Base-by-base conservation (phyloP, 1,284 basidiomycete genomes). In the Tylopilus sp. region DNA sequence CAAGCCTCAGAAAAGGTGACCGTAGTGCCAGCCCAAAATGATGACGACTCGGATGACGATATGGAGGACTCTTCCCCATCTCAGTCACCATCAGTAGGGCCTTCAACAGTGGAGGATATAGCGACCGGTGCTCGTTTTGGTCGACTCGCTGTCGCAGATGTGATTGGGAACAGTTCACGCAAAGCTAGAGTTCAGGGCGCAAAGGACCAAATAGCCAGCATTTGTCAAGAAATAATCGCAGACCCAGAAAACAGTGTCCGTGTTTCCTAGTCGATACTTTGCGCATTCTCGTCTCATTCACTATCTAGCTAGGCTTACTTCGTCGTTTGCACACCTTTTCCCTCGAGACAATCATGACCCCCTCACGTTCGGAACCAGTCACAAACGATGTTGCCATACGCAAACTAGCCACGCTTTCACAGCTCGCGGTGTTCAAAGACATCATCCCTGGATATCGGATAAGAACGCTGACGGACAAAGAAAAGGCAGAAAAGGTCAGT, bases 371-470 rank as follows among this genome's bases (percentile, higher is more conserved):
- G 8, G 79, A 88, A 40, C 83, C 86, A 17, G 73, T 96, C 5
- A 67, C 75, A 9, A 94, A 98, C 55, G 93, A 98, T 61, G 72
- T 79, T 33, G 76, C 90, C 25, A 90, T 99, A 59, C 86, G 96
- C 51, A 92, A 90, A 69, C 76, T 98, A 36, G 90, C 96, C 5
- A 81, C 97, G 48, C 76, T 98, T 32, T 97, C 94, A 15, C 88
- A 98, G 66, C 79, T 98, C 25, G 92, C 95, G 11, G 91, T 99
- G 15, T 98, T 93, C 80, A 93, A 93, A 66, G 97, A 99, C 69
- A 84, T 99, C 57, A 85, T 98, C 43, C 97, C 97, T 26, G 93
- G 90, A 31, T 92, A 91, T 69, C 78, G 84, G 48, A 98, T 99
- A 67, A 90, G 97, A 48, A 74, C 86, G 15, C 77, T 99, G 31